A percentile compares a stretch with the other conserved stretches of the same genome.
These are phyloP conservation scores for Pythium chondricola DNA, from an alignment of 352 stramenopile species.

Conservation along the genomic window DNA sequence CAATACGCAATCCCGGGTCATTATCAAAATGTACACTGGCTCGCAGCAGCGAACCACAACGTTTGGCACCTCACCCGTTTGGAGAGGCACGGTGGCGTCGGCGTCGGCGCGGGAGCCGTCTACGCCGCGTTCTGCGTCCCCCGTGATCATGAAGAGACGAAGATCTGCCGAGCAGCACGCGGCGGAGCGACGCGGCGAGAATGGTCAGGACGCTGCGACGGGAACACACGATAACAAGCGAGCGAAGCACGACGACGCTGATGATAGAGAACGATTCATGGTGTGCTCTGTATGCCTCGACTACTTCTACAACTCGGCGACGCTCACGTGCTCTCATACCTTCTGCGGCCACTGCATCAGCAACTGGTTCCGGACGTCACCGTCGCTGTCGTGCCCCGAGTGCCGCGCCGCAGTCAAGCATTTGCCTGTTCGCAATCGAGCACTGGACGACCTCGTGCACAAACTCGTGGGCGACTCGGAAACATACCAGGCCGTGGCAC, in stretches of 20 bases:
- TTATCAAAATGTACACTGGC: conserved; percentile 23
- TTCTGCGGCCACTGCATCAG: conserved; percentile 78
- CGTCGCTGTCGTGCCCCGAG: conserved; percentile 69
- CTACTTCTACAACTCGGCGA: conserved; percentile 72
- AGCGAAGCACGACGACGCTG: conserved; percentile 4
- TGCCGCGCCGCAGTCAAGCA: conserved; percentile 59
- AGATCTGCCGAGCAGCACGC: conserved; percentile 5
- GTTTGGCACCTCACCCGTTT: not conserved
- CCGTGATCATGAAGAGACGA: conserved; percentile 10
- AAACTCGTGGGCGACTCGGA: conserved; percentile 62
- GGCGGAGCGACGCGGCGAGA: conserved; percentile 1
- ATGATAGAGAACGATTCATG: conserved; percentile 67
- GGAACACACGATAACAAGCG: conserved; percentile 18
- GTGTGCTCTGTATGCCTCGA: conserved; percentile 79
- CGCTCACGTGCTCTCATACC: conserved; percentile 76
- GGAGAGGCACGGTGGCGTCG: not conserved
- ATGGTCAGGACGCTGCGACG: conserved; percentile 12
- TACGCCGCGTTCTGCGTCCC: not conserved
- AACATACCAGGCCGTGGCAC: conserved; percentile 36
- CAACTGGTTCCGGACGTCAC: conserved; percentile 58
- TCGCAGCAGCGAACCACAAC: not conserved
- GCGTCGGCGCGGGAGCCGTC: not conserved
- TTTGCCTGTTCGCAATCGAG: conserved; percentile 71
- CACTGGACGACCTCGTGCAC: conserved; percentile 72
- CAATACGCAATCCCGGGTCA: conserved; percentile 29